Base-by-base conservation (phyloP, 805 yeast species). In the Pichia deserticola region DNA sequence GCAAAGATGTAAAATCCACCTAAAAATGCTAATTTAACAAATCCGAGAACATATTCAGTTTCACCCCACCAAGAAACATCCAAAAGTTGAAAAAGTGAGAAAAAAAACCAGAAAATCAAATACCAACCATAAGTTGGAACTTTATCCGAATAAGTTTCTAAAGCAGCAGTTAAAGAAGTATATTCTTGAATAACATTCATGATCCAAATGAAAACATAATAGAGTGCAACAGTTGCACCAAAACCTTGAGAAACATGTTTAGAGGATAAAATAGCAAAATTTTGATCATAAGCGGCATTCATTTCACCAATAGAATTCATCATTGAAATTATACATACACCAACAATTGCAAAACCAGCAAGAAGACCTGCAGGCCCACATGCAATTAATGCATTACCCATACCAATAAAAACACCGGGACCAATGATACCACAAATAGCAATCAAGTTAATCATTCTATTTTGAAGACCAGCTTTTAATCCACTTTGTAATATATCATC, bases 31-130 rank as follows among this genome's bases (percentile, higher is more conserved):
- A 78, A 59, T 60, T 79, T 79, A 44, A 72, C 48, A 45, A 77
- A 63, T 0, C 82, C 82, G 29, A 79, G 60, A 67, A 78, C 66
- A 54, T 71, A 79, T 58, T 79, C 84, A 8, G 75, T 68, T 56
- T 79, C 83, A 27, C 84, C 84, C 66, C 77, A 79, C 51, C 74
- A 72, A 4, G 70, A 65, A 6, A 79, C 82, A 13, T 79, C 76
- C 41, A 79, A 59, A 27, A 71, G 65, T 57, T 78, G 82, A 58
- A 74, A 77, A 25, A 67, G 67, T 34, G 79, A 64, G 57, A 79
- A 79, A 13, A 73, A 67, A 5, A 60, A 69, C 79, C 79, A 79
- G 59, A 79, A 72, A 5, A 79, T 73, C 27, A 79, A 61, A 45
- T 74, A 68, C 71, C 79, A 79, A 4, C 79, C 84, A 57, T 76